phyloP scores from a whole-genome alignment of 2,329 filamentous ascomycete genomes.

The Bipolaris cookei region DNA sequence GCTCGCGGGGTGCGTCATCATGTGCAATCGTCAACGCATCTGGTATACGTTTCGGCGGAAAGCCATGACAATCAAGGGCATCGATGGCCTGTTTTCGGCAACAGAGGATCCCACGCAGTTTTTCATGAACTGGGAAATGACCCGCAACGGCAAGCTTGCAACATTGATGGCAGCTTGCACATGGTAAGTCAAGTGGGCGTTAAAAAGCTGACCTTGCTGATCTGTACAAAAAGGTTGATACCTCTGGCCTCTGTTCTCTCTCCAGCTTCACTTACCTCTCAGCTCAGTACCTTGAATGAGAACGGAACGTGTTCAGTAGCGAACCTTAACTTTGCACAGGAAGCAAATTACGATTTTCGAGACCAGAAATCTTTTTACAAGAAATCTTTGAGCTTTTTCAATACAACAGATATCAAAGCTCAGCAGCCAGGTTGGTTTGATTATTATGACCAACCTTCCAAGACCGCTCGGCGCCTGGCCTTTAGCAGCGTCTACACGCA shows the following conservation, averaged over 20 bases:
- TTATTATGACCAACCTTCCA: conserved; percentile 49
- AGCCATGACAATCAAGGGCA: conserved; percentile 48
- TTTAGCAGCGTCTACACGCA: conserved; percentile 44
- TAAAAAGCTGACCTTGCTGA: neutral
- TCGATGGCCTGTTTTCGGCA: conserved; percentile 48
- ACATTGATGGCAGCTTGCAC: conserved; percentile 45
- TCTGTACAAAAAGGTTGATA: conserved; percentile 34
- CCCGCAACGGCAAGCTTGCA: conserved; percentile 45
- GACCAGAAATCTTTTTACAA: conserved; percentile 27
- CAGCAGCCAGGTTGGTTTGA: conserved; percentile 39
- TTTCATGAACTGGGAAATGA: conserved; percentile 45
- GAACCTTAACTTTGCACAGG: conserved; percentile 42
- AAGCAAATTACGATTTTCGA: conserved; percentile 41
- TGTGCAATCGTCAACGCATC: conserved; percentile 48
- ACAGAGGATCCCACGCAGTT: conserved; percentile 47
- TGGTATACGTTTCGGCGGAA: conserved; percentile 48
- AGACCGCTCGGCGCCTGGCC: conserved; percentile 40
- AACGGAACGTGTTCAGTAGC: conserved; percentile 36
- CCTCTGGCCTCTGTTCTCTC: conserved; percentile 48
- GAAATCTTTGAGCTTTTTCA: conserved; percentile 40
- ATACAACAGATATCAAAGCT: conserved; percentile 42
- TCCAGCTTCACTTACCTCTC: conserved; percentile 45
- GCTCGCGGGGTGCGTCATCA: conserved; percentile 42
- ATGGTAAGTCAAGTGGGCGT: conserved; percentile 33
- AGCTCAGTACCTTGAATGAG: conserved; percentile 26